phyloP scores from a whole-genome alignment of 768 basidiomycete genomes.

The Xanthoconium purpureum region DNA sequence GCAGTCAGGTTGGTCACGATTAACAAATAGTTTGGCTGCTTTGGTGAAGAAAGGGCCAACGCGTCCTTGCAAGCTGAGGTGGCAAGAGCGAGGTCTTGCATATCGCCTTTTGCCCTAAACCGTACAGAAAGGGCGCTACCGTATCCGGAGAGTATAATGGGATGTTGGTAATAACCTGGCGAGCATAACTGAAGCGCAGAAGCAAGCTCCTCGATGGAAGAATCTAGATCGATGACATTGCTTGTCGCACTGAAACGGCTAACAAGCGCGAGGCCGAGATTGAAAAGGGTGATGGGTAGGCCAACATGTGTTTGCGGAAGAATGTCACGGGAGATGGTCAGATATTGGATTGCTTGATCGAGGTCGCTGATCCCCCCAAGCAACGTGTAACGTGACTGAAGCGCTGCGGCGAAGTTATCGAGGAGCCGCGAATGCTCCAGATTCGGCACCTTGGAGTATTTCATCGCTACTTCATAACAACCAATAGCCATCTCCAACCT shows the following conservation, averaged over 20 bases:
- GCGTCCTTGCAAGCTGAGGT: constrained; percentile 17
- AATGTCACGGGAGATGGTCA: constrained; percentile 17
- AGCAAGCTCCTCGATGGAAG: constrained; percentile 12
- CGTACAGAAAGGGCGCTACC: constrained; percentile 12
- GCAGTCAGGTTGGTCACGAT: constrained; percentile 1
- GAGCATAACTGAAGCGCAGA: constrained; percentile 14
- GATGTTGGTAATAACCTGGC: constrained; percentile 3
- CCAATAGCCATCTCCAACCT: constrained; percentile 22
- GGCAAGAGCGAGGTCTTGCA: constrained; percentile 14
- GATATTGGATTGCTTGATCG: constrained; percentile 20
- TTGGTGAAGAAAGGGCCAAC: constrained; percentile 5
- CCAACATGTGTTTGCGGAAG: constrained; percentile 4
- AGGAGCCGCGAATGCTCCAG: constrained; percentile 19
- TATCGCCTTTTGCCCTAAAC: constrained; percentile 13
- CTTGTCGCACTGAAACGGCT: constrained; percentile 11
- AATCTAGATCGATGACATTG: constrained; percentile 12
- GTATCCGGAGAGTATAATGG: constrained; percentile 10
- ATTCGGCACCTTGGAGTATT: constrained; percentile 12
- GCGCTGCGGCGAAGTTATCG: constrained; percentile 17
- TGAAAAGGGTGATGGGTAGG: constrained; percentile 11
- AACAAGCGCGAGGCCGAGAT: constrained; percentile 8
- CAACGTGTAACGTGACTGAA: constrained; percentile 14
- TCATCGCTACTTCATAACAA: constrained; percentile 14
- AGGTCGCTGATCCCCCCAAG: constrained; percentile 20
- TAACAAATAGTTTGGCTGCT: neutral